A percentile compares a stretch with the other conserved stretches of the same genome.
Conservation (phyloP, 164 flowering plant species). For the Aristolochia contorta region DNA sequence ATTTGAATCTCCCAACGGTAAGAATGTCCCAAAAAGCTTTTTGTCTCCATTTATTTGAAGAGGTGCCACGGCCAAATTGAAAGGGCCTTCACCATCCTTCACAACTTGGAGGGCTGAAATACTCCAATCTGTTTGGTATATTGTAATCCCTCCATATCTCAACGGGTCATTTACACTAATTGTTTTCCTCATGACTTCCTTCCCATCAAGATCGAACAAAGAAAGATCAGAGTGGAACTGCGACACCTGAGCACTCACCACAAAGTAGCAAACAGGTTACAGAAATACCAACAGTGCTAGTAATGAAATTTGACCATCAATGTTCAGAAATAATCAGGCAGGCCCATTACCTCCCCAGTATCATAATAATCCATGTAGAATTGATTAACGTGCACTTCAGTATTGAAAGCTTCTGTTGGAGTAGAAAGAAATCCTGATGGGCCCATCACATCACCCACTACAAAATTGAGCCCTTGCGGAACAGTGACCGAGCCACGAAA, state of each 20-base stretch:
- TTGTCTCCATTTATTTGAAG: conserved; percentile 84
- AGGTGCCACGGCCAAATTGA: conserved; percentile 98
- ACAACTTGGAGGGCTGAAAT: conserved; percentile 74
- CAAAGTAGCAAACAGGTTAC: background rate
- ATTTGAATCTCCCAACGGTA: conserved; percentile 59
- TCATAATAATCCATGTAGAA: conserved; percentile 90
- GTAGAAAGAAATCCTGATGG: conserved; percentile 81
- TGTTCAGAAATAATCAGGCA: no score
- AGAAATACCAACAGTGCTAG: background rate
- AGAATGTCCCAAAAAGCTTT: conserved; percentile 85
- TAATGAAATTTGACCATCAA: no score
- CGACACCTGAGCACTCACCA: conserved; percentile 38
- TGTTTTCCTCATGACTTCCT: conserved; percentile 91
- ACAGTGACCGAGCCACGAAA: conserved; percentile 88
- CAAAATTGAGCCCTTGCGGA: conserved; percentile 93
- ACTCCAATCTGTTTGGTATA: conserved; percentile 97
- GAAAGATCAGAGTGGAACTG: conserved; percentile 90
- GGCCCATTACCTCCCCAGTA: conserved; percentile 34
- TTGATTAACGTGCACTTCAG: conserved; percentile 88
- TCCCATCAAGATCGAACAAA: conserved; percentile 61
- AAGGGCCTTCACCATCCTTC: conserved; percentile 88
- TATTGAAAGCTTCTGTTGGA: conserved; percentile 68
- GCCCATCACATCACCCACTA: conserved; percentile 73
- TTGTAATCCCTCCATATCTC: conserved; percentile 65
- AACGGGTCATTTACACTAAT: conserved; percentile 94